Base-by-base conservation (phyloP, 495 filamentous ascomycete genomes). In the Elasticomyces elasticus region DNA sequence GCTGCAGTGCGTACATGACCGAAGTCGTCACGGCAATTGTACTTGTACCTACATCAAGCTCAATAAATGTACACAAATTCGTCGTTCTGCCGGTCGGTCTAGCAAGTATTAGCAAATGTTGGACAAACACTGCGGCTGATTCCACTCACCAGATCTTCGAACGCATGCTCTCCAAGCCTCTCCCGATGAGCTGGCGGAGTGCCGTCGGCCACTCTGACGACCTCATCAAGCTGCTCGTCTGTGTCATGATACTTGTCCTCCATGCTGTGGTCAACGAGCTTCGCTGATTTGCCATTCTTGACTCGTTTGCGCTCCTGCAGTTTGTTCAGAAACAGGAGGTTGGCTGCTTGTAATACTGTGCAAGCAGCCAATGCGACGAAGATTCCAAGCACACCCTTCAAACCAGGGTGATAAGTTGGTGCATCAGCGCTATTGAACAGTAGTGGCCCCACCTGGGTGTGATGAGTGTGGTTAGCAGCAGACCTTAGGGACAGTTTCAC, bases 81-180 rank as follows among this genome's bases (percentile, higher is more conserved):
- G 35, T 40, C 35, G 13, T 40, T 40, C 35, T 40, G 35, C 35
- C 5, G 20, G 17, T 45, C 15, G 6, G 42, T 24, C 33, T 40
- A 40, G 35, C 35, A 40, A 40, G 35, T 9, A 45, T 45, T 23
- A 5, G n/a, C n/a, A n/a, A n/a, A n/a, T n/a, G n/a, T n/a, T n/a
- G n/a, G n/a, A n/a, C n/a, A n/a, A n/a, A n/a, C n/a, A n/a, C n/a
- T n/a, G n/a, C n/a, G n/a, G n/a, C n/a, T n/a, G n/a, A n/a, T n/a
- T n/a, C 77, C 63, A 61, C 83, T 80, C 24, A 79, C 84, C 63
- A 81, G 51, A 66, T 83, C 81, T 46, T 69, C 49, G 49, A 78
- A 76, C 11, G 73, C 76, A 31, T 74, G 53, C 41, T 61, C 64
- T 9, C 58, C 58, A 7, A 60, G 15, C 24, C 51, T 33, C 11